A percentile compares a stretch with the other conserved stretches of the same genome.
phyloP scores from a whole-genome alignment of 495 filamentous ascomycete species.

The Daldinia grandis region DNA sequence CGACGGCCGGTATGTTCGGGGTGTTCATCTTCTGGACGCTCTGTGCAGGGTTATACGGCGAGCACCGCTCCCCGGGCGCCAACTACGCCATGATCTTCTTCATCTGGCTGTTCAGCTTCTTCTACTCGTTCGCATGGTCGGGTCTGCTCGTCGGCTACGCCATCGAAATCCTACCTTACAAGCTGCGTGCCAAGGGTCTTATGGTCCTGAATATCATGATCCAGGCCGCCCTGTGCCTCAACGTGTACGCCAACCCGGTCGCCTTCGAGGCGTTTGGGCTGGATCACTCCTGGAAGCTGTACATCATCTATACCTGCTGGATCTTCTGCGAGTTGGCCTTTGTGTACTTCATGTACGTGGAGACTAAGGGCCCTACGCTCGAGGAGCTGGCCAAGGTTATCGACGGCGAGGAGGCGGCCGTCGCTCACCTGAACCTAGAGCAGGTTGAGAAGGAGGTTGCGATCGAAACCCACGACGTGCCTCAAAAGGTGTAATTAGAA shows the following conservation, averaged over 20 bases:
- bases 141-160: slow-evolving; percentile 72
- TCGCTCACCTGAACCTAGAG: slow-evolving; percentile 52
- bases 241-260: slow-evolving; percentile 68
- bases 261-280: slow-evolving; percentile 60
- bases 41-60: slow-evolving; percentile 52
- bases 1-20: slow-evolving; percentile 67
- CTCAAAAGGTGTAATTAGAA: slow-evolving; percentile 35
- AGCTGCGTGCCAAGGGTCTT: slow-evolving; percentile 68
- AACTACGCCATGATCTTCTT: slow-evolving; percentile 63
- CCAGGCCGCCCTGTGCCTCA: slow-evolving; percentile 61
- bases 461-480: slow-evolving; percentile 45
- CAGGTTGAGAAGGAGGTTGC: slow-evolving; percentile 49
- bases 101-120: slow-evolving; percentile 63
- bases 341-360: slow-evolving; percentile 72
- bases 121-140: slow-evolving; percentile 69
- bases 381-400: slow-evolving; percentile 72
- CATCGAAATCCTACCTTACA: slow-evolving; percentile 77
- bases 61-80: slow-evolving; percentile 49
- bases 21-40: slow-evolving; percentile 67
- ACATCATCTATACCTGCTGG: slow-evolving; percentile 71
- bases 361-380: slow-evolving; percentile 70
- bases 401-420: slow-evolving; percentile 64
- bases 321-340: slow-evolving; percentile 65
- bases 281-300: slow-evolving; percentile 64
- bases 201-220: slow-evolving; percentile 62